Base-by-base conservation (phyloP, 805 yeast genomes). In the Zygosaccharomyces bisporus region DNA sequence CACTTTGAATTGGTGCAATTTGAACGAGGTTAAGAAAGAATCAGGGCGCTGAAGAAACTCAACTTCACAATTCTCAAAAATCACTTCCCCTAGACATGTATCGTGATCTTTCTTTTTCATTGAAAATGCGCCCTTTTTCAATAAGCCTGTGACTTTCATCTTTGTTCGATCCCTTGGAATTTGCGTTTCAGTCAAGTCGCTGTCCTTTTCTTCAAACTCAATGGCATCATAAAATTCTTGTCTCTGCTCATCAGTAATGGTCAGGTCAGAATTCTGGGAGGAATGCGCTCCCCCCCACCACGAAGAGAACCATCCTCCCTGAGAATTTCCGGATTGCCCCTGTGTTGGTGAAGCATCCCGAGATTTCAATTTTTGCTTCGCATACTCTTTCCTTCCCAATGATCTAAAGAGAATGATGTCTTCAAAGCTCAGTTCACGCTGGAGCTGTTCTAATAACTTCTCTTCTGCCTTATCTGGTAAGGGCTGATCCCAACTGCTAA, bases 211-310 rank as follows among this genome's bases (percentile, higher is more conserved):
- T 54, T 90, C 86, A 54, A 82, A 90, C 50, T 90, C 99, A 51
- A 93, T 90, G 0, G 97, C 95, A 48, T 87, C 95, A 58, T 88
- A 90, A 16, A 93, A 71, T 47, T 95, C 99, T 58, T 87, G 75
- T 50, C 86, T 75, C 58, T 93, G 96, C 53, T 89, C 95, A 10
- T 87, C 95, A 0, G 93, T 79, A 61, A 93, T 76, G 5, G 71
- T 69, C 20, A 81, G 60, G 3, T 71, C 69, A 5, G 67, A 66
- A 1, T 53, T 47, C 2, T 56, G 56, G 3, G 60, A 56, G 2
- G 58, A 47, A 1, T 57, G 36, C 24, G 68, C 69, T 27, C 70
- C 69, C 47, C 77, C 71, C 86, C 90, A 81, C 80, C 89, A 79
- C 7, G 81, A 73, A 0, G 83, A 76, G 43, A 80, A 67, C 93